A percentile compares a stretch with the other conserved stretches of the same genome.
Evolutionary conservation across 2,329 filamentous ascomycete genomes (phyloP).

Genomic region (Hymenoscyphus albidus): DNA sequence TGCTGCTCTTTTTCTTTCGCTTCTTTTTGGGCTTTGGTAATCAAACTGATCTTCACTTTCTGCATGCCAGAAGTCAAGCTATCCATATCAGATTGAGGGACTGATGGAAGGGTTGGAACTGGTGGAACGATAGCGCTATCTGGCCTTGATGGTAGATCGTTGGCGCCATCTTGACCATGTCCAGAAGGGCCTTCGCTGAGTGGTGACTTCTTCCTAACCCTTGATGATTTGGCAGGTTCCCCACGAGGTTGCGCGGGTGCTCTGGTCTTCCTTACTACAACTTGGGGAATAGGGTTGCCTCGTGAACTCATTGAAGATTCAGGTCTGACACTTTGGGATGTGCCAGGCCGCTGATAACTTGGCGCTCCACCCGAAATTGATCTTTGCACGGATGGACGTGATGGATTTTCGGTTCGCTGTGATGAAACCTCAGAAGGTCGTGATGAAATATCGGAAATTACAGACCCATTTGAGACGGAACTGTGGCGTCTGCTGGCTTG

Average conservation of each 20-base stretch:
- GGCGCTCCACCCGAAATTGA: conserved; percentile 30
- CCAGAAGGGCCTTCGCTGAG: conserved; percentile 16
- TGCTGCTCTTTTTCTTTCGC: conserved; percentile 40
- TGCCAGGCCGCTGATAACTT: conserved; percentile 36
- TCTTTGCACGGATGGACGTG: conserved; percentile 20
- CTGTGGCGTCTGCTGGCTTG: conserved; percentile 40
- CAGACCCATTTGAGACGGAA: conserved; percentile 40
- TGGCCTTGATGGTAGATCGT: conserved; percentile 2
- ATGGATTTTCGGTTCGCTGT: conserved; percentile 10
- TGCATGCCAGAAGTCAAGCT: conserved; percentile 56
- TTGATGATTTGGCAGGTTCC: conserved; percentile 35
- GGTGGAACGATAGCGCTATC: background rate
- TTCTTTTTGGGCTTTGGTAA: conserved; percentile 52
- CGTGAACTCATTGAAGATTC: conserved; percentile 43
- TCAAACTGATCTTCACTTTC: conserved; percentile 60
- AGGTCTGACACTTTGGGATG: conserved; percentile 42
- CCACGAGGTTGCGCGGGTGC: conserved; percentile 43
- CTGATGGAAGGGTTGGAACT: conserved; percentile 11
- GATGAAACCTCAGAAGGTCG: background rate
- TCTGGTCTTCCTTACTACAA: conserved; percentile 59
- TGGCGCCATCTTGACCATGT: conserved; percentile 1
- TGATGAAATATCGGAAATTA: conserved; percentile 20
- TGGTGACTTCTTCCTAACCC: conserved; percentile 30
- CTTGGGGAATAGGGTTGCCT: conserved; percentile 34
- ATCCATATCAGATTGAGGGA: conserved; percentile 43